Evolutionary conservation across 2,329 filamentous ascomycete genomes (phyloP), one percentile per base, ranked within the genome.

Genomic region (Taxawa tesnikishii): DNA sequence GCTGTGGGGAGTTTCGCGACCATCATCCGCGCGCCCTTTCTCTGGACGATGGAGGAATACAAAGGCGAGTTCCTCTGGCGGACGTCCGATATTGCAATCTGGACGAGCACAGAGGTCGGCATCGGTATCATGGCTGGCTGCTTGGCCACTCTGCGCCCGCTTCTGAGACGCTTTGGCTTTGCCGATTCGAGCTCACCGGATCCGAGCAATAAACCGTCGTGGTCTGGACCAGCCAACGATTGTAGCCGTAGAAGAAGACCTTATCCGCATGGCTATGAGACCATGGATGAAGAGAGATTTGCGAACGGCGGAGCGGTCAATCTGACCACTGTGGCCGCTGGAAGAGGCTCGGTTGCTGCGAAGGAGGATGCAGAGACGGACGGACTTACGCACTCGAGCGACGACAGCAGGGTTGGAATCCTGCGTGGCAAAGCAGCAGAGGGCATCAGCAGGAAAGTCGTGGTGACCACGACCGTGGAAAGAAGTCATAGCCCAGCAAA

Each of bases 1-100:
- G 45, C 53, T 4, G 41, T 58, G 38, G 75, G 70, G 16, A 71
- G 71, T 42, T 58, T 65, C 33, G 65, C 60, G 15, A 66, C 63
- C 0, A 51, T 61, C 4, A 56, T 67, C 6, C 58, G 67, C 25
- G 54, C 67, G 38, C 56, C 59, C 4, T 58, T 63, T 45, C 45
- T 53, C 38, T 41, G 56, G 35, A 44, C 55, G 39, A 41, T 63
- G 15, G 43, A 47, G 1, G 45, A 62, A 4, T 49, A 45, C 32
- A 40, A 51, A 28, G 53, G 61, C n/a, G 58, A 62, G 35, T 62
- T 61, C 32, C 40, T 62, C 26, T 62, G 55, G 53, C 45, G 43
- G 33, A 66, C 62, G 2, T 53, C 56, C 29, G 59, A 63, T 34
- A 40, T 54, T 10, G 51, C 49, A 4, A 49, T 53, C 31, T 50